Percentiles rank a stretch among this genome's conserved stretches.
Evolutionary conservation across 1,284 basidiomycete genomes (phyloP).

Genomic region (Inonotus hispidus): DNA sequence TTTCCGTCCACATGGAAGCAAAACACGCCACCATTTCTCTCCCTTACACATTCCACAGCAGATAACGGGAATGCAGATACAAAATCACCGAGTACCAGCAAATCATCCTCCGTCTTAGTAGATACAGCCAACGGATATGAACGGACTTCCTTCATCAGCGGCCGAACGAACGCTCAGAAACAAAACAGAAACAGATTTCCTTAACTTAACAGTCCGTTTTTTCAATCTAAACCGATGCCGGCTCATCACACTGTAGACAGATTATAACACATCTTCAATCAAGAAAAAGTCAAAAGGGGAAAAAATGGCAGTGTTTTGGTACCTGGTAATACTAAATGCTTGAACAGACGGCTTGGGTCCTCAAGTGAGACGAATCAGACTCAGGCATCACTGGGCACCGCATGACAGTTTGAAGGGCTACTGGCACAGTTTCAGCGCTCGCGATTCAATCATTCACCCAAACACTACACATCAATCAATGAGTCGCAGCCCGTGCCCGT

Average conservation of each 20-base stretch:
- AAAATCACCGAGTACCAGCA: not conserved
- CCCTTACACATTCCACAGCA: not conserved
- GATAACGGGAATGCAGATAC: not conserved
- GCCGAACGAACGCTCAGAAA: not conserved
- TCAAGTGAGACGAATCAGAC: conserved; percentile 1
- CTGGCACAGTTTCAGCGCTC: conserved; percentile 11
- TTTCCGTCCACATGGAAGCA: not conserved
- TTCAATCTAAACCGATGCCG: not conserved
- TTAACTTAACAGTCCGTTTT: not conserved
- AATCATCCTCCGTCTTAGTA: not conserved
- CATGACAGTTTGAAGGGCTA: conserved; percentile 1
- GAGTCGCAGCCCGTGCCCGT: not conserved
- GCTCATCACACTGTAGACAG: not conserved
- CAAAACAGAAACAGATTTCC: not conserved
- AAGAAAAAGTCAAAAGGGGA: not conserved
- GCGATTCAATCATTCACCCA: conserved; percentile 6
- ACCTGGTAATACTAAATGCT: not conserved
- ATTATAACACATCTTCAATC: not conserved
- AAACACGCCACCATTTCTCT: not conserved
- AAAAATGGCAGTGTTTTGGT: not conserved
- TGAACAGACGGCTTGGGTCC: not conserved
- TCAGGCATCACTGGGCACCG: conserved; percentile 2
- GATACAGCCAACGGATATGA: conserved; percentile 1
- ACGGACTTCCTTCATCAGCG: not conserved
- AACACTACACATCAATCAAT: conserved; percentile 8